Percentiles rank a stretch among this genome's conserved stretches.
Evolutionary conservation across 208 protist species (phyloP).

Genomic region (Acanthamoeba castellanii): DNA sequence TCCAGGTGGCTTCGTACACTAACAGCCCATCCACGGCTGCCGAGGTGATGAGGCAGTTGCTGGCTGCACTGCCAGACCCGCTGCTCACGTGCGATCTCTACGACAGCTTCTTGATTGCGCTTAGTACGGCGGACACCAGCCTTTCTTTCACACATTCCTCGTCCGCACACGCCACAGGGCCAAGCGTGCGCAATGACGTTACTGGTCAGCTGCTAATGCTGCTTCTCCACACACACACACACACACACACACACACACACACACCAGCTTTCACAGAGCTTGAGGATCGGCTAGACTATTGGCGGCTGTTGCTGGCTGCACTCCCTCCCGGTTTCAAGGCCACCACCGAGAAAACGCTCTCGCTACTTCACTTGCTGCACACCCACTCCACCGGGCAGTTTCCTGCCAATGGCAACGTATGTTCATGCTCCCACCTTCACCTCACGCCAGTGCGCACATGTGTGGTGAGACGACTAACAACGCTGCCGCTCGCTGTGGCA

Average conservation of each 20-base stretch:
- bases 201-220: background rate
- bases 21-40: conserved; percentile 13
- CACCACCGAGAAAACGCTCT: conserved; percentile 37
- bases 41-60: conserved; percentile 68
- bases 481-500: background rate
- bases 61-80: conserved; percentile 68
- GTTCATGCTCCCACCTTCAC: background rate
- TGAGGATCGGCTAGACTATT: conserved; percentile 55
- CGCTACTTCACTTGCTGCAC: conserved; percentile 45
- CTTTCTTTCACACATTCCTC: background rate
- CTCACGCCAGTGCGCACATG: too few relatives aligned
- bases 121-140: background rate
- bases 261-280: conserved; percentile 26
- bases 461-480: background rate
- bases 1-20: conserved; percentile 24
- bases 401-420: conserved; percentile 44
- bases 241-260: too few relatives aligned
- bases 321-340: conserved; percentile 54
- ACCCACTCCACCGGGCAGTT: conserved; percentile 58
- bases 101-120: conserved; percentile 73
- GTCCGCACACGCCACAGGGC: too few relatives aligned
- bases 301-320: background rate
- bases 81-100: conserved; percentile 74
- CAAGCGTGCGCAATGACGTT: background rate
- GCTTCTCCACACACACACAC: background rate